A percentile compares a stretch with the other conserved stretches of the same genome.
These are phyloP conservation scores for Babesia gibsoni DNA, from an alignment of 169 alveolate species.

Conservation along the genomic window DNA sequence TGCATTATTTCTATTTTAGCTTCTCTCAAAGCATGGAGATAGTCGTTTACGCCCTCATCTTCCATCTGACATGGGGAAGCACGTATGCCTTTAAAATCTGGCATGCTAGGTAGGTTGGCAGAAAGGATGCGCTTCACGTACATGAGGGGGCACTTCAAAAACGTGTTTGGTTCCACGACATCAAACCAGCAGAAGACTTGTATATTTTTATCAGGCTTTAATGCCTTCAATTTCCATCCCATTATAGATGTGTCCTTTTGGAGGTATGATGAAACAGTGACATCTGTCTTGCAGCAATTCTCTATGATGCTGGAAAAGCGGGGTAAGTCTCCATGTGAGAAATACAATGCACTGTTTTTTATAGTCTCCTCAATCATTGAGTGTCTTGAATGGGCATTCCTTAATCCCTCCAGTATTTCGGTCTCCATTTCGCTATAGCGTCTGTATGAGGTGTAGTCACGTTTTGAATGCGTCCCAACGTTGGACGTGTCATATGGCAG, in stretches of 20 bases:
- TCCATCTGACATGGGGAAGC: conserved; percentile 1
- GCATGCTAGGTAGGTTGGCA: not conserved
- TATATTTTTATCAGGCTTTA: not conserved
- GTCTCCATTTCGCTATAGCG: not conserved
- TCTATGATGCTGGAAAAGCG: conserved; percentile 6
- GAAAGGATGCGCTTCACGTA: not conserved
- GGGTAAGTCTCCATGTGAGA: conserved; percentile 25
- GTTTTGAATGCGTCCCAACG: not conserved
- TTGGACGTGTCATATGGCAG: not conserved
- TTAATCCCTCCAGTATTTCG: not conserved
- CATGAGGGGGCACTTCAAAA: not conserved
- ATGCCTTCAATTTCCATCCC: not conserved
- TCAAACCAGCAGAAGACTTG: conserved; percentile 22
- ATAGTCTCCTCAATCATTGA: not conserved
- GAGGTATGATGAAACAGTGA: not conserved
- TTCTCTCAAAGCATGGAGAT: conserved; percentile 22
- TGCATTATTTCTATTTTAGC: conserved; percentile 7
- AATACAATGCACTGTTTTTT: not conserved
- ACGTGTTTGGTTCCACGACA: not conserved
- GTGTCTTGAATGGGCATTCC: not conserved
- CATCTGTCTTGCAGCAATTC: not conserved
- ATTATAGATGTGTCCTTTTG: not conserved
- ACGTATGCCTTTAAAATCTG: not conserved
- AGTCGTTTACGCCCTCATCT: conserved; percentile 20
- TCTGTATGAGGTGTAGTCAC: not conserved